Evolutionary conservation across 495 filamentous ascomycete genomes (phyloP), one percentile per base, ranked within the genome.

Genomic region (Paragyromitra xinjiangensis): DNA sequence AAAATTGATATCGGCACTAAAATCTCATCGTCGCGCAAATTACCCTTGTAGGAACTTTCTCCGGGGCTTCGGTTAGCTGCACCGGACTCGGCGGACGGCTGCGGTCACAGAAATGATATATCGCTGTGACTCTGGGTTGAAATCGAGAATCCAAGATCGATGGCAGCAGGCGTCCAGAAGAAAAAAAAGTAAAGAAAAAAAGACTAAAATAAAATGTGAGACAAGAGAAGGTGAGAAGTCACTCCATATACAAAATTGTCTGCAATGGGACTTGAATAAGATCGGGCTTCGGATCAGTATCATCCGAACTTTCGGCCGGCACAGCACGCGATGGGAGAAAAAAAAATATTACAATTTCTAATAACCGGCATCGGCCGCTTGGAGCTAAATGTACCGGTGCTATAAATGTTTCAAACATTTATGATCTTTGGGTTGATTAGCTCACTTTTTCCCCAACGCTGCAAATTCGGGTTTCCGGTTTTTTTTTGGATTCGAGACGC

Each of bases 41-140:
- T 81, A 71, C 74, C 80, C 79, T 78, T 81, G 80, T 81, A 64
- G 79, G 80, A 22, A 81, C 71, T 64, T 81, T 68, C 74, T 81
- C 80, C 80, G 80, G 76, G 78, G 78, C 63, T 53, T 81, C 80
- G 80, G 80, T 64, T 81, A 81, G 74, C 75, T 62, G 58, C 75
- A 66, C 77, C 77, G 75, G 45, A 67, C 75, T 73, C 62, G 69
- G 69, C 24, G 65, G 66, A 64, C 19, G 50, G 50, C 51, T 61
- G 59, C 48, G 51, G 26, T 48, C 44, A 74, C 40, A 69, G 59
- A 73, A 68, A 45, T 77, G 58, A 75, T 71, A 64, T 76, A 62
- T 48, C 22, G 58, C 4, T 61, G 75, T 79, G 62, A 77, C 74
- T 77, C 74, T 77, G 67, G 75, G 48, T 73, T 48, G 71, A 45